These are phyloP conservation scores for Pseudofabraea citricarpa DNA, from an alignment of 2,329 filamentous ascomycete species.

Conservation along the genomic window DNA sequence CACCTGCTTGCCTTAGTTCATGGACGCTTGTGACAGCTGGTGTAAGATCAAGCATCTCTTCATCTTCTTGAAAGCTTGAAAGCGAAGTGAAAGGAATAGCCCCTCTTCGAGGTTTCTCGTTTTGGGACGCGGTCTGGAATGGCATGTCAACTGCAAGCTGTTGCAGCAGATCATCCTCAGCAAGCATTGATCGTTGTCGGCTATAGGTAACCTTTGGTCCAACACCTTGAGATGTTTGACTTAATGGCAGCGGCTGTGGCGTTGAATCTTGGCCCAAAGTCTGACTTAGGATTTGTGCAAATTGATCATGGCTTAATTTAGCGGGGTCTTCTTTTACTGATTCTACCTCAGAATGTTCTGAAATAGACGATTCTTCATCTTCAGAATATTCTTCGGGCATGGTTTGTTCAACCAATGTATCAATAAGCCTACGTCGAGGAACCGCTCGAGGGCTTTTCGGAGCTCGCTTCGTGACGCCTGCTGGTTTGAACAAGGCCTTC, in stretches of 20 bases:
- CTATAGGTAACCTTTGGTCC: slow-evolving; percentile 29
- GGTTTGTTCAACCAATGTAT: slow-evolving; percentile 26
- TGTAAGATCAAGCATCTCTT: slow-evolving; percentile 21
- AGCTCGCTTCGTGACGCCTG: slow-evolving; percentile 12
- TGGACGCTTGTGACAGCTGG: slow-evolving; percentile 56
- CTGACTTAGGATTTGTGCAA: slow-evolving; percentile 7
- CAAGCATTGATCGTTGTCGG: slow-evolving; percentile 28
- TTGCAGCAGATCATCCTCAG: slow-evolving; percentile 26
- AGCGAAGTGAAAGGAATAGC: slow-evolving; percentile 22
- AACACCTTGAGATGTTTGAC: slow-evolving; percentile 21
- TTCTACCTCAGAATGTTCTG: slow-evolving; percentile 9
- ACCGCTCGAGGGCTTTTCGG: slow-evolving; percentile 8
- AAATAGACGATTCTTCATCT: slow-evolving; percentile 1
- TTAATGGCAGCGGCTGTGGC: slow-evolving; percentile 10
- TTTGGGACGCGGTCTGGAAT: slow-evolving; percentile 9
- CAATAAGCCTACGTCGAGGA: slow-evolving; percentile 26
- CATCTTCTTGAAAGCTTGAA: slow-evolving; percentile 23
- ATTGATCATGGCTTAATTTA: slow-evolving; percentile 1
- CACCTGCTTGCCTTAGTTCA: slow-evolving; percentile 60
- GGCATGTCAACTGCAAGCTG: slow-evolving; percentile 25
- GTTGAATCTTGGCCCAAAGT: slow-evolving; percentile 10
- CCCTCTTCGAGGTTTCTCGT: slow-evolving; percentile 18
- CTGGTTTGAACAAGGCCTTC: slow-evolving; percentile 8
- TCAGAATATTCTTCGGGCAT: slow-evolving; percentile 7
- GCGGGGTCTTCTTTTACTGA: background rate